These are phyloP conservation scores for Medicago lupulina DNA, from an alignment of 306 rosid genomes.

Conservation along the genomic window DNA sequence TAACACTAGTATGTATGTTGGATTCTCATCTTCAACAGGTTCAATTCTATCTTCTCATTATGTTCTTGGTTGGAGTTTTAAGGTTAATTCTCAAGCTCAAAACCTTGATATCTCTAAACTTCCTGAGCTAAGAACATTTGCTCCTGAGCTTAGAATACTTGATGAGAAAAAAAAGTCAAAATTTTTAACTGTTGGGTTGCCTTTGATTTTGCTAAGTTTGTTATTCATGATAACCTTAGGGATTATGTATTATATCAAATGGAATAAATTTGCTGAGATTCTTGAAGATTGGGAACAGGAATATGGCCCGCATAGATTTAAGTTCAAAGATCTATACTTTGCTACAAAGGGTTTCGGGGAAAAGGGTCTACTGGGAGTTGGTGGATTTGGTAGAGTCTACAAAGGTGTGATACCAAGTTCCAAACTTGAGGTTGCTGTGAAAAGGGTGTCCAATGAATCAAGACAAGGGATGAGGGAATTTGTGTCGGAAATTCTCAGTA, in stretches of 20 bases:
- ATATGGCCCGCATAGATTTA: too few relatives aligned
- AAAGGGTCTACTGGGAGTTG: slow-evolving; percentile 69
- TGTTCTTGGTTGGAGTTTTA: slow-evolving; percentile 72
- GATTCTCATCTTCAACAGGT: slow-evolving; percentile 73
- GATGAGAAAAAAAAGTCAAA: slow-evolving; percentile 47
- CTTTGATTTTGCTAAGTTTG: too few relatives aligned
- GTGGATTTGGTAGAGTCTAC: slow-evolving; percentile 82
- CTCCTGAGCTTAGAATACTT: too few relatives aligned
- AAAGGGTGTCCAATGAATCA: slow-evolving; percentile 75
- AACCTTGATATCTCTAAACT: slow-evolving; percentile 48
- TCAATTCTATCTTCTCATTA: slow-evolving; percentile 48
- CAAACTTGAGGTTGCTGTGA: slow-evolving; percentile 66
- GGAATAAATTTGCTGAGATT: too few relatives aligned
- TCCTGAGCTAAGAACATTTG: too few relatives aligned
- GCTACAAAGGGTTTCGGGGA: slow-evolving; percentile 64
- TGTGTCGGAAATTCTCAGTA: slow-evolving; percentile 74
- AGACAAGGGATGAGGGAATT: slow-evolving; percentile 81
- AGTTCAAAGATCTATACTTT: too few relatives aligned
- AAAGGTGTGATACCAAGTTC: slow-evolving; percentile 72
- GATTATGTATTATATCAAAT: too few relatives aligned
- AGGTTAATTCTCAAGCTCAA: slow-evolving; percentile 51
- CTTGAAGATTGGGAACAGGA: too few relatives aligned
- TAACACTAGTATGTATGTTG: slow-evolving; percentile 53
- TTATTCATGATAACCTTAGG: too few relatives aligned
- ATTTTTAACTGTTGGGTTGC: slow-evolving; percentile 42